phyloP scores from a whole-genome alignment of 1,284 basidiomycete genomes.

The Inonotus hispidus region DNA sequence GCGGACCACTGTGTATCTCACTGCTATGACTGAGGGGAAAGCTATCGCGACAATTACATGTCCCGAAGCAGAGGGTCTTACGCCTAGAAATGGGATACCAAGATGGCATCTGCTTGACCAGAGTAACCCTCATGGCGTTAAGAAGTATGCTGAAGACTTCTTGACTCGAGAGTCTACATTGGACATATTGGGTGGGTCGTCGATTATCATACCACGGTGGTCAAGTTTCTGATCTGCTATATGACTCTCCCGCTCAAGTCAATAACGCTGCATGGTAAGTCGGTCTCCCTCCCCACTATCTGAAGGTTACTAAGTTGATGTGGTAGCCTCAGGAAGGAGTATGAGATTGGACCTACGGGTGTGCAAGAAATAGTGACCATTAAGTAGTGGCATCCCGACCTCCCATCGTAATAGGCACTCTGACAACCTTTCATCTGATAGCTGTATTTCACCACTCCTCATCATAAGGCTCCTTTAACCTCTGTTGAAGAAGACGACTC shows the following conservation, averaged over 20 bases:
- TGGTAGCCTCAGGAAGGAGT: not conserved
- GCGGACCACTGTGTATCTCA: slow-evolving; percentile 36
- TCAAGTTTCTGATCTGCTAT: too few species aligned
- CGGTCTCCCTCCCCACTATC: too few species aligned
- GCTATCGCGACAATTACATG: slow-evolving; percentile 34
- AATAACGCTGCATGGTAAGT: slow-evolving; percentile 4
- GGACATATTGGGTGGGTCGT: slow-evolving; percentile 25
- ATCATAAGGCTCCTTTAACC: slow-evolving; percentile 3
- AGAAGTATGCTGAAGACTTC: slow-evolving; percentile 24
- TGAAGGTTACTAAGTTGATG: too few species aligned
- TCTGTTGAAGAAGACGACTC: not conserved
- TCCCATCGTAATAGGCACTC: too few species aligned
- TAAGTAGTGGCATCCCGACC: not conserved
- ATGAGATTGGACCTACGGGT: not conserved
- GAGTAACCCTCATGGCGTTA: slow-evolving; percentile 19
- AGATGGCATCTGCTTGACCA: slow-evolving; percentile 24
- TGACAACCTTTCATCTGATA: too few species aligned
- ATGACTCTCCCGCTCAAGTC: too few species aligned
- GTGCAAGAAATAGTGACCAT: slow-evolving; percentile 1
- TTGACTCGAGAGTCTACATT: slow-evolving; percentile 23
- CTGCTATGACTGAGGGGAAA: slow-evolving; percentile 29
- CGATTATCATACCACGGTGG: too few species aligned
- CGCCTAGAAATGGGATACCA: slow-evolving; percentile 21
- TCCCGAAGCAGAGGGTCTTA: slow-evolving; percentile 12
- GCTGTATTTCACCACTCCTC: slow-evolving; percentile 7